Conservation (phyloP, 1,284 basidiomycete species). For the Apiotrichum brassicae region DNA sequence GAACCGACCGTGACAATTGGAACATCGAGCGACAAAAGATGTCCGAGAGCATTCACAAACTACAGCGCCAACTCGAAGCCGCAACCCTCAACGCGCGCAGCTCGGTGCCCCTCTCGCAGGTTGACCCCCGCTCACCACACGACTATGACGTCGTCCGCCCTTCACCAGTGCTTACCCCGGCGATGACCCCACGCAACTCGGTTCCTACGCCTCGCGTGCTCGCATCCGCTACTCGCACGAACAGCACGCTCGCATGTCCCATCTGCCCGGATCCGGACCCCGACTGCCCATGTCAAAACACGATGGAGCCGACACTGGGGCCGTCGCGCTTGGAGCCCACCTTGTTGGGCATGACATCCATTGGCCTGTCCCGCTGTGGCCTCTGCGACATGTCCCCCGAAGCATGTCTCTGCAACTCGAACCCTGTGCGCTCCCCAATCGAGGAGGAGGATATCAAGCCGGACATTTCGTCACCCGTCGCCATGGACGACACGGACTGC, state of each 20-base stretch:
- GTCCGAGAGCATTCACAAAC: slow-evolving; percentile 1
- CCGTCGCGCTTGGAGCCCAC: slow-evolving; percentile 1
- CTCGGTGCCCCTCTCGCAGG: neutral
- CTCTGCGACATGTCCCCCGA: slow-evolving; percentile 33
- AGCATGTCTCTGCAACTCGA: slow-evolving; percentile 33
- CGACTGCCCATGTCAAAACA: slow-evolving; percentile 42
- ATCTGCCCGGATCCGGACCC: slow-evolving; percentile 46
- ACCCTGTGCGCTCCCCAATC: too few relatives aligned
- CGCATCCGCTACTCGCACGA: neutral
- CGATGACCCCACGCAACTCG: slow-evolving; percentile 10
- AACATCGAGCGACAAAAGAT: slow-evolving; percentile 8
- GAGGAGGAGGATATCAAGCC: slow-evolving; percentile 29
- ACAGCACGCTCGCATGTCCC: slow-evolving; percentile 28
- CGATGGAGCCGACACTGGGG: neutral
- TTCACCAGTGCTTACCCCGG: slow-evolving; percentile 9
- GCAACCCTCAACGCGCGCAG: neutral
- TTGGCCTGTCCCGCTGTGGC: slow-evolving; percentile 22
- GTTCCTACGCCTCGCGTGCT: slow-evolving; percentile 5
- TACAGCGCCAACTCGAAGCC: slow-evolving; percentile 10
- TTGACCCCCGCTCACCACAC: slow-evolving; percentile 1
- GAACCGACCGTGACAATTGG: slow-evolving; percentile 50
- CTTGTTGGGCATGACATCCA: neutral
- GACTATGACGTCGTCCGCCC: slow-evolving; percentile 1
- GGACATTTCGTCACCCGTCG: slow-evolving; percentile 17
- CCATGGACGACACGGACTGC: slow-evolving; percentile 19